These are phyloP conservation scores for Fusarium pseudonygamai DNA, from an alignment of 2,329 filamentous ascomycete genomes.

Conservation along the genomic window DNA sequence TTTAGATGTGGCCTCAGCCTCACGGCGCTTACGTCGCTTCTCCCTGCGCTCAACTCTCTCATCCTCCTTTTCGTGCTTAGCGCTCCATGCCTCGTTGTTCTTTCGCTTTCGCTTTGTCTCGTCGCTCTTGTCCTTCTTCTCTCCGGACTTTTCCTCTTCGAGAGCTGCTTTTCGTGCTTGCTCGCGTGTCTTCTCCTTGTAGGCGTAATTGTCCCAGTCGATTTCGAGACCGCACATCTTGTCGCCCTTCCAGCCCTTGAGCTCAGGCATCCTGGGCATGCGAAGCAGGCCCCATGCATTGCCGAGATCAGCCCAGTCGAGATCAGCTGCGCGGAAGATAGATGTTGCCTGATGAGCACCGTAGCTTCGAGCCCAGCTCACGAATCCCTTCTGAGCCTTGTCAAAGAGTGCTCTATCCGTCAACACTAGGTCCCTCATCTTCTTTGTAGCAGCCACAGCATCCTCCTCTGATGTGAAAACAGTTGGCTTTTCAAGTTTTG, in stretches of 20 bases:
- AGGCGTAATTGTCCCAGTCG: conserved; percentile 74
- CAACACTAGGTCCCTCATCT: conserved; percentile 67
- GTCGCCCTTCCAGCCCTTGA: conserved; percentile 77
- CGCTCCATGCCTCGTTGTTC: conserved; percentile 77
- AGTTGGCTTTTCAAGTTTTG: conserved; percentile 65
- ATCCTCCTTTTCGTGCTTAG: conserved; percentile 73
- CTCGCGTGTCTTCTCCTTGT: conserved; percentile 77
- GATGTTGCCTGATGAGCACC: conserved; percentile 89
- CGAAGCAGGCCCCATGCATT: conserved; percentile 86
- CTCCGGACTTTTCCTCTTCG: conserved; percentile 55
- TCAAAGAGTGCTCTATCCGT: conserved; percentile 74
- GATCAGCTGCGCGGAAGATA: conserved; percentile 84
- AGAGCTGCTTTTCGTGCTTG: conserved; percentile 69
- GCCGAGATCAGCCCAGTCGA: conserved; percentile 86
- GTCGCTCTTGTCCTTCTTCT: conserved; percentile 51
- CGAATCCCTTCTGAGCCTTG: conserved; percentile 90
- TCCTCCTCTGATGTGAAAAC: conserved; percentile 69
- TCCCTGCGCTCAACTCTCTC: conserved; percentile 69
- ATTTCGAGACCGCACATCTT: conserved; percentile 69
- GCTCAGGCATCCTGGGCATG: conserved; percentile 93
- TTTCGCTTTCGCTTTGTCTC: conserved; percentile 66
- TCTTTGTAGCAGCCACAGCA: conserved; percentile 64
- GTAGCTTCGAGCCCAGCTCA: conserved; percentile 92
- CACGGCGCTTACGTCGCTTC: conserved; percentile 70
- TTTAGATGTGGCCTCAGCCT: conserved; percentile 68